Evolutionary conservation across 495 filamentous ascomycete genomes (phyloP), one percentile per base, ranked within the genome.

Genomic region (Xeromyces bisporus): DNA sequence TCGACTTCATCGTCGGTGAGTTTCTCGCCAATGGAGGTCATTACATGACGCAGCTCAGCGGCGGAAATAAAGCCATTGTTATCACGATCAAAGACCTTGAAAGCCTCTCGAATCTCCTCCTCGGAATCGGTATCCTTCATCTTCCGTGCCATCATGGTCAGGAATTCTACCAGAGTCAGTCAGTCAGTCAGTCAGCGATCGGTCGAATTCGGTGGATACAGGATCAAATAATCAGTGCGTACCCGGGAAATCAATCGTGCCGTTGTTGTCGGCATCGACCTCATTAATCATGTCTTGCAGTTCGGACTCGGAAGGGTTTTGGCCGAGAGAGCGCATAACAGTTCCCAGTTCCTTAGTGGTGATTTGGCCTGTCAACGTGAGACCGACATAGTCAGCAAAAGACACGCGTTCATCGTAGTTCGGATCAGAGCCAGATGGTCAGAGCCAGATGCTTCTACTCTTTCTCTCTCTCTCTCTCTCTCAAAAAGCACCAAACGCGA

Each of bases 201-300:
- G n/a, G 30, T 12, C 34, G 21, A 6, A 39, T 27, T 34, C 34
- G n/a, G n/a, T n/a, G n/a, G n/a, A n/a, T n/a, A n/a, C n/a, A n/a
- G n/a, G n/a, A n/a, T n/a, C n/a, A n/a, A n/a, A n/a, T n/a, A 14
- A 14, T 28, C 6, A 26, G 39, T 41, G 38, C 64, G 35, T 76
- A 93, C 86, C 86, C 46, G 87, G 87, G 61, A 97, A 97, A 58
- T 97, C 91, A 45, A 97, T 97, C 40, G 89, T 96, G 61, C 89
- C 89, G 53, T 96, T 97, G 73, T 94, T 96, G 66, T 96, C 87
- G 50, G 89, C 85, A 48, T 97, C 89, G 35, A 97, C 91, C 66
- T 96, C 91, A 67, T 96, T 94, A 68, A 97, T 96, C 89, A 97
- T 96, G 55, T 96, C 91, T 64, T 96, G 91, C 40, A 97, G 68